phyloP scores from a whole-genome alignment of 176 grass and related monocot genomes.

The Echinochloa phyllopogon region DNA sequence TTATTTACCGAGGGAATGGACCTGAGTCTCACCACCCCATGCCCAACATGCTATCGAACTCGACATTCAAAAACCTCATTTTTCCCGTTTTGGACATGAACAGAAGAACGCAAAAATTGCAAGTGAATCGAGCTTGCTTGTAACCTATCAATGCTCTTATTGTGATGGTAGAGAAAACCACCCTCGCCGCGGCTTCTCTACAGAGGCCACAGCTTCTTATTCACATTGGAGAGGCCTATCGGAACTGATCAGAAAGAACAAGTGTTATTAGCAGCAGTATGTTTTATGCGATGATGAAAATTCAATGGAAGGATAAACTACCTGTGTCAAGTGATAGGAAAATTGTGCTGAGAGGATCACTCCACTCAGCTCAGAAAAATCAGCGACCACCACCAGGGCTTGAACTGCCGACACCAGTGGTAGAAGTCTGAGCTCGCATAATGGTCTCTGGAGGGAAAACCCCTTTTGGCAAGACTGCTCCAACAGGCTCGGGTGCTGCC shows the following conservation, averaged over 20 bases:
- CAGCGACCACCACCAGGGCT: slow-evolving; percentile 56
- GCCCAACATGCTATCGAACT: slow-evolving; percentile 39
- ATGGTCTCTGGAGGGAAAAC: slow-evolving; percentile 48
- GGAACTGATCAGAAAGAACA: slow-evolving; percentile 44
- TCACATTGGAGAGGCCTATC: slow-evolving; percentile 57
- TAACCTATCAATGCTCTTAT: slow-evolving; percentile 72
- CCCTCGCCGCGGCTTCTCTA: slow-evolving; percentile 53
- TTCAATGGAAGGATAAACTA: slow-evolving; percentile 24
- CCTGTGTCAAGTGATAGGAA: slow-evolving; percentile 63
- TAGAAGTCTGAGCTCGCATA: slow-evolving; percentile 56
- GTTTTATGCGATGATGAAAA: neutral
- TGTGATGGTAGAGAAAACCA: slow-evolving; percentile 62
- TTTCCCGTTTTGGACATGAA: slow-evolving; percentile 54
- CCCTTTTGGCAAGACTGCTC: slow-evolving; percentile 56
- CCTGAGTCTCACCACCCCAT: slow-evolving; percentile 14
- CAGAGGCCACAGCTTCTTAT: slow-evolving; percentile 65
- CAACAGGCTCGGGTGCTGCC: slow-evolving; percentile 45
- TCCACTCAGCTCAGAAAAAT: slow-evolving; percentile 50
- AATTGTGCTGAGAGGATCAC: slow-evolving; percentile 54
- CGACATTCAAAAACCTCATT: slow-evolving; percentile 57
- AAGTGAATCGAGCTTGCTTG: slow-evolving; percentile 70
- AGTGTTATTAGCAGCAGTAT: neutral
- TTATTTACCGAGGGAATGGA: slow-evolving; percentile 62
- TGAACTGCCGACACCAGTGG: slow-evolving; percentile 52
- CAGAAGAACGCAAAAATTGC: slow-evolving; percentile 63